Conservation (phyloP, 805 yeast genomes). For the Barnettozyma siamensis region DNA sequence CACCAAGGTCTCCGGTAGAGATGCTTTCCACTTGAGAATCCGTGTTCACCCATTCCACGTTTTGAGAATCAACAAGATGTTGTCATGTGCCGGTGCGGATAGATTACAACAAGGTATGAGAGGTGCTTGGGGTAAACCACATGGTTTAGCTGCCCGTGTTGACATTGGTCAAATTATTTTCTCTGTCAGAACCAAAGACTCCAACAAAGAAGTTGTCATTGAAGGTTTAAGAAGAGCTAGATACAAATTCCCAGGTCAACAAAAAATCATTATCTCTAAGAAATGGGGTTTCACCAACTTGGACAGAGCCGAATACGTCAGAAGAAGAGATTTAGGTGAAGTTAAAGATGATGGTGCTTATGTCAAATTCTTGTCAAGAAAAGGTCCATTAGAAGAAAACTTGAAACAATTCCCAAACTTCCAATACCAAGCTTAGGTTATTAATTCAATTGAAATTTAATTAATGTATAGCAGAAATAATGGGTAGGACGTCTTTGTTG, state of each 20-base stretch:
- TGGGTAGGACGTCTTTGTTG: background rate
- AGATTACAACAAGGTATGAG: conserved; percentile 99
- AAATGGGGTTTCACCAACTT: conserved; percentile 99
- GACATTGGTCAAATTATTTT: conserved; percentile 96
- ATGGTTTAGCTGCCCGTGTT: conserved; percentile 99
- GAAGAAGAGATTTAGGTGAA: conserved; percentile 89
- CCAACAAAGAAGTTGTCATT: conserved; percentile 93
- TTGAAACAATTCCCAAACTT: conserved; percentile 89
- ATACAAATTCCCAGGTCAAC: conserved; percentile 99
- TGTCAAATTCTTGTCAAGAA: conserved; percentile 95
- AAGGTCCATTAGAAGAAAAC: conserved; percentile 93
- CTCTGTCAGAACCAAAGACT: conserved; percentile 97
- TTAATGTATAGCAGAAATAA: conserved; percentile 3
- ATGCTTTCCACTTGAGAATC: conserved; percentile 99
- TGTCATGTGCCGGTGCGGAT: conserved; percentile 99
- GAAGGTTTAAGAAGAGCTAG: conserved; percentile 99
- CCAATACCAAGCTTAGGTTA: conserved; percentile 36
- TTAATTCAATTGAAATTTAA: conserved; percentile 8
- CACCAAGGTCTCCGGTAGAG: conserved; percentile 97
- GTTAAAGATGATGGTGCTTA: conserved; percentile 99
- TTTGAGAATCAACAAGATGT: conserved; percentile 99
- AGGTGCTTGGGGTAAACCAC: conserved; percentile 99
- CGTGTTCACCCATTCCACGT: conserved; percentile 99
- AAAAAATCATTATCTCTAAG: conserved; percentile 97
- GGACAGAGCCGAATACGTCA: conserved; percentile 94